A percentile compares a stretch with the other conserved stretches of the same genome.
Conservation (phyloP, 768 basidiomycete genomes). For the Lactarius sanguifluus region DNA sequence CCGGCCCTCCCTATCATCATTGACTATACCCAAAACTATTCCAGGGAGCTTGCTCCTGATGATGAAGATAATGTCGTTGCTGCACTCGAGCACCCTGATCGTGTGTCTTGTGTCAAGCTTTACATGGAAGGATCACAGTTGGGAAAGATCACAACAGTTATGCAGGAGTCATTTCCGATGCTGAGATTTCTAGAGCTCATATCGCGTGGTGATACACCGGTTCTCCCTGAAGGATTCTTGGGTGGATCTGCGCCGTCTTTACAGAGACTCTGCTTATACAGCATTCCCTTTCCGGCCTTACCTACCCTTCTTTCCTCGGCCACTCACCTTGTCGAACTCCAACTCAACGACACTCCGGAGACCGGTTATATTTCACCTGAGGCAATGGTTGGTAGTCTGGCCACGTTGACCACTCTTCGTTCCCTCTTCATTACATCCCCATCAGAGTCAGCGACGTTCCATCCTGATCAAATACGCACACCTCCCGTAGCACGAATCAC, state of each 20-base stretch:
- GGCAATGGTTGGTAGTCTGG: not conserved
- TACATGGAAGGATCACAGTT: not conserved
- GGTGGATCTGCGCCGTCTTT: not conserved
- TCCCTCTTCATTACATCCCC: not conserved
- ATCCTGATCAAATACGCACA: not conserved
- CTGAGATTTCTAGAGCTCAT: not conserved
- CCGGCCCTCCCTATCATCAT: not conserved
- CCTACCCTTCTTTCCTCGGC: not conserved
- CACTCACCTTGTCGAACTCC: not conserved
- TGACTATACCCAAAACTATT: not conserved
- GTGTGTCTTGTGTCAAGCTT: not conserved
- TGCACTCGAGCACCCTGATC: not conserved
- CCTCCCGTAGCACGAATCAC: not conserved
- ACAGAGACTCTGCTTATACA: not conserved
- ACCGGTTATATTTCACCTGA: not conserved
- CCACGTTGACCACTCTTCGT: not conserved
- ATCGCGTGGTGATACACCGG: not conserved
- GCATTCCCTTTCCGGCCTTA: not conserved
- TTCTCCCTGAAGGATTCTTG: not conserved
- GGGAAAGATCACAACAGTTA: not conserved
- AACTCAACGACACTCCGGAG: not conserved
- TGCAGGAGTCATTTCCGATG: not conserved
- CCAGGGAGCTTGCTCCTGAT: rapidly evolving
- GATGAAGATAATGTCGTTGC: not conserved
- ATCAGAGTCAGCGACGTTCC: too few relatives aligned